Conservation (phyloP, 176 grass and related monocot species). For the Rhipidocladum racemiflorum region DNA sequence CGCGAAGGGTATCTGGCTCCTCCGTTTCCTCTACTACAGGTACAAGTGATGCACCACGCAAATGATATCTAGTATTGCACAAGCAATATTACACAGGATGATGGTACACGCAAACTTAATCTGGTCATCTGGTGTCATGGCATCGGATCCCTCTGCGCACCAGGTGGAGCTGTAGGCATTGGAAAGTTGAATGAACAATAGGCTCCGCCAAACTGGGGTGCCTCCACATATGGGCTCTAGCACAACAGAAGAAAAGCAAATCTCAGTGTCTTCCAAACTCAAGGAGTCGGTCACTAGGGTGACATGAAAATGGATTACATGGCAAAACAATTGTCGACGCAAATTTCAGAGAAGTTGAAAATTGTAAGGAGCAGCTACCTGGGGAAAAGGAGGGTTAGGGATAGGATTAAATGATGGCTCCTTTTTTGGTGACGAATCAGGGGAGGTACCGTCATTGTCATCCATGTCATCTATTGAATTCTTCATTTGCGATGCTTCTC, state of each 20-base stretch:
- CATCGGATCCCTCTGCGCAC: slow-evolving; percentile 58
- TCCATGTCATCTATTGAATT: slow-evolving; percentile 62
- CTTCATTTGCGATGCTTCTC: slow-evolving; percentile 50
- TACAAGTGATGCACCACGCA: slow-evolving; percentile 20
- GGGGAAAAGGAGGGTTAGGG: slow-evolving; percentile 46
- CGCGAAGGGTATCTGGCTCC: slow-evolving; percentile 1
- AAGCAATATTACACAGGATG: slow-evolving; percentile 13
- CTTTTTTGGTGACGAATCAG: slow-evolving; percentile 69
- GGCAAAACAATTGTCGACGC: neutral
- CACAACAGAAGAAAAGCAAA: slow-evolving; percentile 29
- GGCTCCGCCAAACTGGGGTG: slow-evolving; percentile 62
- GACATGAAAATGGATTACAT: neutral
- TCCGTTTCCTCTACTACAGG: slow-evolving; percentile 22
- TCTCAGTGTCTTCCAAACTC: neutral
- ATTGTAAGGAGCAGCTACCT: slow-evolving; percentile 47
- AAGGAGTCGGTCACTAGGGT: neutral
- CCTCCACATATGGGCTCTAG: slow-evolving; percentile 96
- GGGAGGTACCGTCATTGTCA: slow-evolving; percentile 62
- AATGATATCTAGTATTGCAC: slow-evolving; percentile 18
- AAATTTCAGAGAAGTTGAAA: neutral
- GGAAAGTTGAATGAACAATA: slow-evolving; percentile 59
- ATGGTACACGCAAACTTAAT: neutral
- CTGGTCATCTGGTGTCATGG: slow-evolving; percentile 20
- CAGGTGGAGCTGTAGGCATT: slow-evolving; percentile 87
- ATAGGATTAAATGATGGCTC: slow-evolving; percentile 45